Conservation (phyloP, 441 rosid species). For the Isatis lusitanica region DNA sequence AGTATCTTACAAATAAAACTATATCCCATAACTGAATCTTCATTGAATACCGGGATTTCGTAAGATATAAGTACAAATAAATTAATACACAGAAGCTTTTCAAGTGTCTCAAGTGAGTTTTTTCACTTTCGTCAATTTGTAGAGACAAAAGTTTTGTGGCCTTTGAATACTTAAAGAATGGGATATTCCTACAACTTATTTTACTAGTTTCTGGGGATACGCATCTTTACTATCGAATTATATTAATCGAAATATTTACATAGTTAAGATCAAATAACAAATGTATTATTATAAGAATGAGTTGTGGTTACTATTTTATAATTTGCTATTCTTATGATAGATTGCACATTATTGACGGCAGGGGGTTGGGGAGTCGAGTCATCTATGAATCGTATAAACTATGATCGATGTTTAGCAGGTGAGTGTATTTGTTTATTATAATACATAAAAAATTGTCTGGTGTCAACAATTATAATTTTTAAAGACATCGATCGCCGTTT, state of each 20-base stretch:
- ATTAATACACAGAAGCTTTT: constrained; percentile 18
- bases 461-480: too few relatives aligned
- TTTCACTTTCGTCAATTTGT: constrained; percentile 31
- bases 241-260: constrained; percentile 1
- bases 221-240: constrained; percentile 23
- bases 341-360: too few relatives aligned
- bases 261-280: neutral
- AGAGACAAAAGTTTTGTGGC: constrained; percentile 26
- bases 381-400: too few relatives aligned
- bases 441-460: too few relatives aligned
- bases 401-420: too few relatives aligned
- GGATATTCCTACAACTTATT: constrained; percentile 30
- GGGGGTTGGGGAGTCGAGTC: too few relatives aligned
- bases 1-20: neutral
- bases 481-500: too few relatives aligned
- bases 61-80: constrained; percentile 13
- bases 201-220: constrained; percentile 25
- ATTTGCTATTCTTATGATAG: neutral
- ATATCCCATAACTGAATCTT: neutral
- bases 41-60: constrained; percentile 1
- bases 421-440: too few relatives aligned
- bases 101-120: constrained; percentile 20
- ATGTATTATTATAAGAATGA: neutral
- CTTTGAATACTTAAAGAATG: constrained; percentile 30
- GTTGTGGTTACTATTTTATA: neutral